These are phyloP conservation scores for Theobroma cacao DNA, from an alignment of 345 rosid genomes.

Conservation along the genomic window DNA sequence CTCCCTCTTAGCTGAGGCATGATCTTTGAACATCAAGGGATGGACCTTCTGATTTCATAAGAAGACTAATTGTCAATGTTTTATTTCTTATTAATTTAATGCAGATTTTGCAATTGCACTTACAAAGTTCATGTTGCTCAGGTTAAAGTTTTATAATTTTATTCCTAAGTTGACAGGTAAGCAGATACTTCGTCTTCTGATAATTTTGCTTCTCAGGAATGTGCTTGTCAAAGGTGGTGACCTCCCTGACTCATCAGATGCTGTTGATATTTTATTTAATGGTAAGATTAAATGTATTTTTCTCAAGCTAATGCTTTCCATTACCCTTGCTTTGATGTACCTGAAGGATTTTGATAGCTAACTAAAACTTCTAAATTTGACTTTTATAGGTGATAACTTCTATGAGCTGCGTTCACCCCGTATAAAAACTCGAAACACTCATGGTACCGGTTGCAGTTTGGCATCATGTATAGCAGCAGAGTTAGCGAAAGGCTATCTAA, in stretches of 20 bases:
- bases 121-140: not conserved
- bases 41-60: not conserved
- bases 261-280: constrained; percentile 80
- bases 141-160: not conserved
- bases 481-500: constrained; percentile 81
- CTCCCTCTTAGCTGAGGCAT: not conserved
- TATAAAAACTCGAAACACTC: constrained; percentile 70
- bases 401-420: constrained; percentile 68
- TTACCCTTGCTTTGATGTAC: not conserved
- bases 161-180: not conserved
- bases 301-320: not conserved
- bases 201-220: constrained; percentile 43
- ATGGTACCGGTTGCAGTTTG: constrained; percentile 96
- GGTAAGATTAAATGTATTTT: constrained; percentile 42
- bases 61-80: not conserved
- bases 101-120: not conserved
- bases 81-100: not conserved
- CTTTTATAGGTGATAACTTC: constrained; percentile 51
- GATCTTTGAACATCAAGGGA: not conserved
- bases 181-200: not conserved
- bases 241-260: constrained; percentile 79
- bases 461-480: constrained; percentile 99
- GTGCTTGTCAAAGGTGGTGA: constrained; percentile 97
- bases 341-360: not conserved
- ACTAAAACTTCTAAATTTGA: not conserved